These are phyloP conservation scores for Puccinia horiana DNA, from an alignment of 1,284 basidiomycete genomes.

Conservation along the genomic window DNA sequence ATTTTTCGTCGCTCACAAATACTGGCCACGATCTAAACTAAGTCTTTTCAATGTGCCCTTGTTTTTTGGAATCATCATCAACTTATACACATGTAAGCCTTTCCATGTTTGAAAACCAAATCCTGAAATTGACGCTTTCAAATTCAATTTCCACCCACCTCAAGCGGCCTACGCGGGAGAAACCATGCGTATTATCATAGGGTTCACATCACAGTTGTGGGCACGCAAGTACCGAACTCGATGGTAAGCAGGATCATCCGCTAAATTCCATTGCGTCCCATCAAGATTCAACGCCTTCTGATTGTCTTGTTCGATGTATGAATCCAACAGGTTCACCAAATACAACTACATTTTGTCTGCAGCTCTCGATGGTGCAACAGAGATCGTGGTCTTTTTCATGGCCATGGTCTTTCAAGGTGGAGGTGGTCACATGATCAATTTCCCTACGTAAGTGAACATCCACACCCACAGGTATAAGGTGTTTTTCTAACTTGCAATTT, in stretches of 20 bases:
- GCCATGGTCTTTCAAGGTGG: constrained; percentile 42
- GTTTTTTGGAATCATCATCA: background rate
- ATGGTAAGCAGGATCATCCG: constrained; percentile 16
- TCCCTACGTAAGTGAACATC: constrained; percentile 18
- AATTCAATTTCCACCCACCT: background rate
- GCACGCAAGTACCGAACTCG: constrained; percentile 19
- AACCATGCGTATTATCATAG: constrained; percentile 21
- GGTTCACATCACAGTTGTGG: constrained; percentile 35
- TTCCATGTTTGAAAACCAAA: background rate
- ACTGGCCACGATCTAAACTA: constrained; percentile 9
- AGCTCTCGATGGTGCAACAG: constrained; percentile 36
- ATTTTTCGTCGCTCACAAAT: constrained; percentile 29
- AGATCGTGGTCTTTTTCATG: constrained; percentile 23
- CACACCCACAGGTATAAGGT: background rate
- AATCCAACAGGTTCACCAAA: constrained; percentile 26
- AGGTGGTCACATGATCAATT: background rate
- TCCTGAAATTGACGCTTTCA: background rate
- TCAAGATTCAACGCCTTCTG: background rate
- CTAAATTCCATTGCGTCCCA: background rate
- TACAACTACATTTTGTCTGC: constrained; percentile 41
- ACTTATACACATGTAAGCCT: constrained; percentile 1
- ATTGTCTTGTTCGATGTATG: background rate
- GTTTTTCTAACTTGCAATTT: background rate
- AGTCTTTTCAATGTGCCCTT: constrained; percentile 17
- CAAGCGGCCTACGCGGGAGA: constrained; percentile 32